Percentiles rank a stretch among this genome's conserved stretches.
These are phyloP conservation scores for Mortierella alpina DNA, from an alignment of 192 early-diverging fungal species.

Conservation along the genomic window DNA sequence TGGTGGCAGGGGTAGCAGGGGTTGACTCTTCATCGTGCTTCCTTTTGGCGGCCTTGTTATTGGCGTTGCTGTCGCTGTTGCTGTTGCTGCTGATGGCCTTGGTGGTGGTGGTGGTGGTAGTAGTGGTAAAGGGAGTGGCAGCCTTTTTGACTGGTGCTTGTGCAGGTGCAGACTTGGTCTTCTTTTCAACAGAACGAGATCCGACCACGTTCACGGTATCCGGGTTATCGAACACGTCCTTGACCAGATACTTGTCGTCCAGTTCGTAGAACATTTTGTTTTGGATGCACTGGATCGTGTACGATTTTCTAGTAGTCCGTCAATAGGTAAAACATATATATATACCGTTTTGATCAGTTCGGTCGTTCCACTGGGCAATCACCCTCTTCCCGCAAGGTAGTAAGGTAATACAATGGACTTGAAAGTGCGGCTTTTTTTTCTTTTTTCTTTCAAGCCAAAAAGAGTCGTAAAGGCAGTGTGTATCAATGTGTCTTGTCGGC, in stretches of 20 bases:
- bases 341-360: neutral
- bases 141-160: neutral
- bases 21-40: neutral
- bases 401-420: too few relatives aligned
- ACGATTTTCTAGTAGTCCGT: neutral
- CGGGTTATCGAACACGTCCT: neutral
- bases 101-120: neutral
- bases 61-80: neutral
- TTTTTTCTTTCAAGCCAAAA: too few relatives aligned
- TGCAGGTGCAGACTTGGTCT: neutral
- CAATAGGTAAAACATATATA: neutral
- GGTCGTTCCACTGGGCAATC: too few relatives aligned
- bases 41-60: neutral
- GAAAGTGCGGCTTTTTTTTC: too few relatives aligned
- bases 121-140: neutral
- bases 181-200: neutral
- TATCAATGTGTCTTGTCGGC: neutral
- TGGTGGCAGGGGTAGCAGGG: neutral
- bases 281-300: slow-evolving; percentile 2
- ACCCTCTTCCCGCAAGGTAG: too few relatives aligned
- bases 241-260: slow-evolving; percentile 5
- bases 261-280: slow-evolving; percentile 5
- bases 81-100: too few relatives aligned
- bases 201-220: slow-evolving; percentile 12
- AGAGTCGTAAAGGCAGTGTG: too few relatives aligned